phyloP scores from a whole-genome alignment of 345 rosid species.

The Bretschneidera sinensis region DNA sequence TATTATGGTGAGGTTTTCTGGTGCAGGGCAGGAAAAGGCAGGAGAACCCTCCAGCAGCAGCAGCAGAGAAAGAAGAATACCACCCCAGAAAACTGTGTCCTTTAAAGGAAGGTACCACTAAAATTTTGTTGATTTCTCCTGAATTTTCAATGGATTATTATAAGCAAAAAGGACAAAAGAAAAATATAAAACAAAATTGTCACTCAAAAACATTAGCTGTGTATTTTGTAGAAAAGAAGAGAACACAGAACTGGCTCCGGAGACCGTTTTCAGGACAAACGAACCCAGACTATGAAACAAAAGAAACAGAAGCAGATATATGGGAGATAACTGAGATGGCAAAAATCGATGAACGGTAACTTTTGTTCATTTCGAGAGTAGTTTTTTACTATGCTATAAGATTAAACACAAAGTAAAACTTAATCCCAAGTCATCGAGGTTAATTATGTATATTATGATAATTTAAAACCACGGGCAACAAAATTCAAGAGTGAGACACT shows the following conservation, averaged over 20 bases:
- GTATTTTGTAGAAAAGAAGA: conserved; percentile 44
- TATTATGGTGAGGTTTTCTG: conserved; percentile 29
- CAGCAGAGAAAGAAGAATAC: conserved; percentile 15
- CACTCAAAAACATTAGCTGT: background rate
- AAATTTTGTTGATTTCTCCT: background rate
- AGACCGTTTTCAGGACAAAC: conserved; percentile 33
- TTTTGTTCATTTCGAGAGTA: conserved; percentile 8
- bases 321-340: conserved; percentile 60
- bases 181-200: background rate
- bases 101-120: conserved; percentile 36
- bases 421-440: background rate
- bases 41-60: conserved; percentile 25
- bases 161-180: too few species aligned
- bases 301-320: conserved; percentile 35
- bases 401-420: background rate
- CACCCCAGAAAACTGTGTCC: conserved; percentile 27
- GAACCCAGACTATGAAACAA: conserved; percentile 18
- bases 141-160: background rate
- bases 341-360: conserved; percentile 48
- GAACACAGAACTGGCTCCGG: conserved; percentile 35
- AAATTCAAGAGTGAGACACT: background rate
- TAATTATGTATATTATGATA: background rate
- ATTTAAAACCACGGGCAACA: background rate
- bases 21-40: conserved; percentile 16
- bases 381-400: background rate